Conservation (phyloP, 2,329 filamentous ascomycete species). For the Venturia oleaginea region DNA sequence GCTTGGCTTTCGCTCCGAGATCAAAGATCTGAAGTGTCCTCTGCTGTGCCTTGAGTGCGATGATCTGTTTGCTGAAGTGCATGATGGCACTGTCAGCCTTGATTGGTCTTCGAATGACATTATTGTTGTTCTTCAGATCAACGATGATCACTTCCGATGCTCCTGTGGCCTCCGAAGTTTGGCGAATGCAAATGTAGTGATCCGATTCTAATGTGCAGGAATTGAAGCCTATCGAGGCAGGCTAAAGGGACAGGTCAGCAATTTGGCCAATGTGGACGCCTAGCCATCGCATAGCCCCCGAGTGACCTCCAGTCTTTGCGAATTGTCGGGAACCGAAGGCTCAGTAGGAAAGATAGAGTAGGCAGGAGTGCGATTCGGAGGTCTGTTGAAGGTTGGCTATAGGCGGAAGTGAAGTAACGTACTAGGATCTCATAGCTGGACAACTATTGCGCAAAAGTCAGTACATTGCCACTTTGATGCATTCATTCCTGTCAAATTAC, state of each 20-base stretch:
- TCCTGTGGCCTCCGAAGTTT: constrained; percentile 77
- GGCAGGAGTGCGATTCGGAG: neutral
- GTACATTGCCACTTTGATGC: constrained; percentile 16
- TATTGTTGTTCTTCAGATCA: constrained; percentile 95
- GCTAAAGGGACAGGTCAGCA: constrained; percentile 34
- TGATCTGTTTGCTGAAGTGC: constrained; percentile 95
- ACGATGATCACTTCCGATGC: constrained; percentile 94
- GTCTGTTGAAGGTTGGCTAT: neutral
- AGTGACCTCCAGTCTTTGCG: neutral
- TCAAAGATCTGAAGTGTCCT: constrained; percentile 98
- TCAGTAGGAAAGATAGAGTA: neutral
- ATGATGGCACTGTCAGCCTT: constrained; percentile 99
- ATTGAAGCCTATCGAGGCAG: constrained; percentile 73
- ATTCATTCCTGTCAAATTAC: constrained; percentile 31
- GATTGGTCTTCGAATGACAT: constrained; percentile 87
- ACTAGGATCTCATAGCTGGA: constrained; percentile 40
- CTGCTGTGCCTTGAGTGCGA: constrained; percentile 89
- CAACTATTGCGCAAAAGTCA: constrained; percentile 30
- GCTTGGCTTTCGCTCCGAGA: constrained; percentile 81
- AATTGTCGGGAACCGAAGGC: neutral
- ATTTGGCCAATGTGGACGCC: constrained; percentile 12
- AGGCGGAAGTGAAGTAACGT: constrained; percentile 15
- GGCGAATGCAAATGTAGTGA: constrained; percentile 89
- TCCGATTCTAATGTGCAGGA: constrained; percentile 96
- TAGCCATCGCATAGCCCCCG: neutral